Evolutionary conservation across 2,329 filamentous ascomycete species (phyloP), one percentile per base, ranked within the genome.

Genomic region (Aspergillus latus): DNA sequence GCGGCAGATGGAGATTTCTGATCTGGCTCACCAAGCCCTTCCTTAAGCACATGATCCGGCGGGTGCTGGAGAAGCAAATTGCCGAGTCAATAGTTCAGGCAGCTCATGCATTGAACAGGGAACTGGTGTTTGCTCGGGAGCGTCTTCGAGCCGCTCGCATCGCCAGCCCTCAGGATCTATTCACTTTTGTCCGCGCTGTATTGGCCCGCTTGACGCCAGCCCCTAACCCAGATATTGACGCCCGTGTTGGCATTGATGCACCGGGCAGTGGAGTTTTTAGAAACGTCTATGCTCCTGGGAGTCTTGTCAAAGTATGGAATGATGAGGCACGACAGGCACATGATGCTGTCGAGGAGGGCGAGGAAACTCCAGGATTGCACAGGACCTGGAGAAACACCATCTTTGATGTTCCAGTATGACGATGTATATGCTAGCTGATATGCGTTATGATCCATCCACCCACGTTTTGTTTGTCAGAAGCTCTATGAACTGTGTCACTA

Each of bases 241-340:
- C 87, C 1, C 79, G 89, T 2, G 77, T 95, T 13, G 91, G 91
- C 1, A 76, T 96, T 8, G 82, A 83, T 44, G 78, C 83, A 29
- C 83, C 82, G 0, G 77, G 80, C 13, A 77, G 79, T 61, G 84
- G 84, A 30, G 80, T 93, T 0, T 97, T 97, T 78, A 85, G 86
- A 64, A 90, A 88, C 3, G 83, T 91, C 1, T 97, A 96, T 75
- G 88, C 93, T 0, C 93, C 93, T 0, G 92, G 91, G 0, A 96
- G 92, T 72, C 78, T 97, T 28, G 89, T 94, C 50, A 92, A 89
- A 75, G 74, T 96, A n/a, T 96, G 91, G 90, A 84, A 93, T 62
- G 87, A 92, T 62, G 88, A 96, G 74, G 91, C 85, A 0, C 75
- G 78, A 21, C 79, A 81, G 59, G 91, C 90, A 0, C 81, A 80